A percentile compares a stretch with the other conserved stretches of the same genome.
phyloP scores from a whole-genome alignment of 129 eudicot species.

The Helianthus tuberosus region DNA sequence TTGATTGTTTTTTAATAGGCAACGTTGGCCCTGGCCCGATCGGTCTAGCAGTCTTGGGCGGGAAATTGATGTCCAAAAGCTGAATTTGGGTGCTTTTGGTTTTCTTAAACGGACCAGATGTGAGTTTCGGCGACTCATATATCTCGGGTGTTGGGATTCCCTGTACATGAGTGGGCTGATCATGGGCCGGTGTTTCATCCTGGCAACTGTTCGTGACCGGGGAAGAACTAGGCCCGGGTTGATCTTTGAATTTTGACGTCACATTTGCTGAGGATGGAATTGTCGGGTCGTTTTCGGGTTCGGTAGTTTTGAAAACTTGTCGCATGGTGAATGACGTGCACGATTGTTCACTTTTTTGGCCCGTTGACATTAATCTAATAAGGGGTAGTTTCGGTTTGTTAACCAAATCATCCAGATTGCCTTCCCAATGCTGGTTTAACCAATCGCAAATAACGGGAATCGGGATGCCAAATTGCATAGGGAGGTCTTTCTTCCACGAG shows the following conservation, averaged over 20 bases:
- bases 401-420: slow-evolving; percentile 75
- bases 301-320: slow-evolving; percentile 71
- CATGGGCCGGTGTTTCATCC: slow-evolving; percentile 38
- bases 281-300: slow-evolving; percentile 53
- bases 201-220: slow-evolving; percentile 39
- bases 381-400: slow-evolving; percentile 86
- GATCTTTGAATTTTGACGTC: slow-evolving; percentile 42
- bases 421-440: slow-evolving; percentile 98
- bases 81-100: slow-evolving; percentile 52
- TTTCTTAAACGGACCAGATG: slow-evolving; percentile 52
- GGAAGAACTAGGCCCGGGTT: slow-evolving; percentile 47
- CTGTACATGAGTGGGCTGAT: slow-evolving; percentile 54
- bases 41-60: slow-evolving; percentile 52
- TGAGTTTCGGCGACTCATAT: slow-evolving; percentile 73
- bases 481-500: slow-evolving; percentile 78
- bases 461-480: slow-evolving; percentile 94
- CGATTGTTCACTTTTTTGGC: slow-evolving; percentile 86
- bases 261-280: slow-evolving; percentile 58
- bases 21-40: slow-evolving; percentile 32
- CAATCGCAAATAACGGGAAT: slow-evolving; percentile 89
- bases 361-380: slow-evolving; percentile 79
- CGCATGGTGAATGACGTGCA: slow-evolving; percentile 91
- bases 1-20: slow-evolving; percentile 28
- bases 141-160: slow-evolving; percentile 96
- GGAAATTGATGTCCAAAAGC: slow-evolving; percentile 81